Percentiles rank a stretch among this genome's conserved stretches.
phyloP scores from a whole-genome alignment of 78 protist species.

The Guillardia theta region DNA sequence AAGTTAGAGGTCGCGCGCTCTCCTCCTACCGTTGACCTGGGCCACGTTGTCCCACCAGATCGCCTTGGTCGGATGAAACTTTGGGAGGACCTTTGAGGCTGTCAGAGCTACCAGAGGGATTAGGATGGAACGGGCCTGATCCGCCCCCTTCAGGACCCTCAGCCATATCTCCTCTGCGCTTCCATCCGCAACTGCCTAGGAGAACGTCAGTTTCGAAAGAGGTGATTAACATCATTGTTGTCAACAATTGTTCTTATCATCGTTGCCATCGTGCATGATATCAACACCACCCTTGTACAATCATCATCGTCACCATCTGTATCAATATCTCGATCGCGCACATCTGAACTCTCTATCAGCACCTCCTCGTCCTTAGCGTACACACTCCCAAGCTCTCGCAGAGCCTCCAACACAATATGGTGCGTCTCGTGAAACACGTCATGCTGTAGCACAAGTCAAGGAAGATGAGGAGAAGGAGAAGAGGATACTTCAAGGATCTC shows the following conservation, averaged over 20 bases:
- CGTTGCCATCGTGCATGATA: not conserved
- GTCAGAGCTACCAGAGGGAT: too few species aligned
- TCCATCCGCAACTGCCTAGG: not conserved
- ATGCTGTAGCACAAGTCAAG: not conserved
- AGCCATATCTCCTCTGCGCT: not conserved
- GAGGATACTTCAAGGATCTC: too few species aligned
- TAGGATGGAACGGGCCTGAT: too few species aligned
- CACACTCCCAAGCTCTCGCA: not conserved
- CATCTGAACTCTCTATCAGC: too few species aligned
- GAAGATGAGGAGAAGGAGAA: not conserved
- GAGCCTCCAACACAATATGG: not conserved
- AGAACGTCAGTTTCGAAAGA: not conserved
- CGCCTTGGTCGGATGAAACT: not conserved
- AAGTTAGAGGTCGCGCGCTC: not conserved
- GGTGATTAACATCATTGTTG: not conserved
- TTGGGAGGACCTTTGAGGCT: constrained; percentile 2
- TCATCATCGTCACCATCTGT: too few species aligned
- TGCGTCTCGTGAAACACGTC: not conserved
- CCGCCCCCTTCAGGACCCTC: not conserved
- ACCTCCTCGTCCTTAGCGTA: not conserved
- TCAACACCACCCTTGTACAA: too few species aligned
- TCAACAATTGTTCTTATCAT: not conserved
- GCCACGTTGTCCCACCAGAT: not conserved
- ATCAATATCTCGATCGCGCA: too few species aligned
- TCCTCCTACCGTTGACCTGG: too few species aligned